Conservation (phyloP, 106 monocot species). For the Dendrobium catenatum region DNA sequence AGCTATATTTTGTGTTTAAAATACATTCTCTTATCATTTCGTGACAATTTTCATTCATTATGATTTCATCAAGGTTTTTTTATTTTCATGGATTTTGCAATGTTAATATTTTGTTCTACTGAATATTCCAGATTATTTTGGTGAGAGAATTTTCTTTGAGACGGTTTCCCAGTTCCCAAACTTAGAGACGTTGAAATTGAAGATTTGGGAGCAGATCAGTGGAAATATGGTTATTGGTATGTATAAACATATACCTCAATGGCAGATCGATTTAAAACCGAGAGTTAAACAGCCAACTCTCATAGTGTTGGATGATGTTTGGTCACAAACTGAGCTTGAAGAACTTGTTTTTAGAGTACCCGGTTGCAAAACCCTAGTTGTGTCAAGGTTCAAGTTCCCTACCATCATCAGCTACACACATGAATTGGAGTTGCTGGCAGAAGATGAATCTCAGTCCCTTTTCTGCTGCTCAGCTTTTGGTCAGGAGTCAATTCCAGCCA, state of each 20-base stretch:
- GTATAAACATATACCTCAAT: constrained; percentile 37
- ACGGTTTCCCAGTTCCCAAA: constrained; percentile 54
- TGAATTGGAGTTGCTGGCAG: constrained; percentile 42
- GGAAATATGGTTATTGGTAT: constrained; percentile 21
- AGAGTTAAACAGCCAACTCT: constrained; percentile 23
- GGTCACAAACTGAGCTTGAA: constrained; percentile 37
- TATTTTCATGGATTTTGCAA: too few relatives aligned
- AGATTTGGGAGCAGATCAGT: constrained; percentile 41
- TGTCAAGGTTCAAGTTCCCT: constrained; percentile 49
- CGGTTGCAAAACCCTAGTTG: constrained; percentile 37
- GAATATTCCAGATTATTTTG: constrained; percentile 33
- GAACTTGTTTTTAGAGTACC: constrained; percentile 38
- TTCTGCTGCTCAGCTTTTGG: constrained; percentile 45
- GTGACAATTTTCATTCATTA: too few relatives aligned
- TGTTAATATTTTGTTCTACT: too few relatives aligned
- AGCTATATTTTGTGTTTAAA: too few relatives aligned
- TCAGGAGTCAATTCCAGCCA: constrained; percentile 29
- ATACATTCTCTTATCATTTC: too few relatives aligned
- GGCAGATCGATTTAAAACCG: constrained; percentile 27
- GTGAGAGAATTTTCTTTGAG: constrained; percentile 39
- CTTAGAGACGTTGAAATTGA: constrained; percentile 34
- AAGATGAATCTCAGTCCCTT: constrained; percentile 40
- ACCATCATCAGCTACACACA: constrained; percentile 16
- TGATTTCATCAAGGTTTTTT: too few relatives aligned
- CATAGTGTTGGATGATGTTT: constrained; percentile 48